Percentiles rank a stretch among this genome's conserved stretches.
phyloP scores from a whole-genome alignment of 176 grass and related monocot genomes.

The Aegilops longissima region DNA sequence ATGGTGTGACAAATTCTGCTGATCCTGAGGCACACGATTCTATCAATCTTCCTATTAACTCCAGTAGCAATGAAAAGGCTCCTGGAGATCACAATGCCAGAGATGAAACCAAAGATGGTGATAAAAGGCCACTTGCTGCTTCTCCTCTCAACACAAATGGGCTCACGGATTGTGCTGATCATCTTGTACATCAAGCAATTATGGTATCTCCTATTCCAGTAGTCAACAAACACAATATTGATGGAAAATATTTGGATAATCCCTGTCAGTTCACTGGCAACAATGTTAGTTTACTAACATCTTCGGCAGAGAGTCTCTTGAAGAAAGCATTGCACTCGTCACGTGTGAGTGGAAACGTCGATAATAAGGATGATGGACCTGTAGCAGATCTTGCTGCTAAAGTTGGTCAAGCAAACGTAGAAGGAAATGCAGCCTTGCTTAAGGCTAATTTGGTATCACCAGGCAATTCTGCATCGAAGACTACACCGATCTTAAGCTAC shows the following conservation, averaged over 20 bases:
- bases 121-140: neutral
- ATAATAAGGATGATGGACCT: conserved; percentile 21
- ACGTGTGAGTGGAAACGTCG: conserved; percentile 16
- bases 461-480: conserved; percentile 13
- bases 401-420: conserved; percentile 15
- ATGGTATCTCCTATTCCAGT: neutral
- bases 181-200: conserved; percentile 28
- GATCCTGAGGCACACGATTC: neutral
- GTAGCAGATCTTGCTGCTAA: conserved; percentile 18
- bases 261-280: conserved; percentile 25
- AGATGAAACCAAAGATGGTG: conserved; percentile 21
- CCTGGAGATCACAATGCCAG: conserved; percentile 24
- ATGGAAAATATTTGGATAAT: conserved; percentile 11
- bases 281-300: conserved; percentile 21
- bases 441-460: conserved; percentile 21
- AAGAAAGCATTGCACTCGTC: conserved; percentile 17
- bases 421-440: conserved; percentile 5
- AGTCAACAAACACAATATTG: conserved; percentile 16
- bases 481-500: conserved; percentile 37
- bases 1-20: conserved; percentile 2
- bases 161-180: conserved; percentile 20
- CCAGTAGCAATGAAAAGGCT: conserved; percentile 4
- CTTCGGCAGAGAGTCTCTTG: conserved; percentile 34
- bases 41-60: neutral
- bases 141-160: conserved; percentile 1